phyloP scores from a whole-genome alignment of 2,329 filamentous ascomycete species.

The Leptographium galeiforme region DNA sequence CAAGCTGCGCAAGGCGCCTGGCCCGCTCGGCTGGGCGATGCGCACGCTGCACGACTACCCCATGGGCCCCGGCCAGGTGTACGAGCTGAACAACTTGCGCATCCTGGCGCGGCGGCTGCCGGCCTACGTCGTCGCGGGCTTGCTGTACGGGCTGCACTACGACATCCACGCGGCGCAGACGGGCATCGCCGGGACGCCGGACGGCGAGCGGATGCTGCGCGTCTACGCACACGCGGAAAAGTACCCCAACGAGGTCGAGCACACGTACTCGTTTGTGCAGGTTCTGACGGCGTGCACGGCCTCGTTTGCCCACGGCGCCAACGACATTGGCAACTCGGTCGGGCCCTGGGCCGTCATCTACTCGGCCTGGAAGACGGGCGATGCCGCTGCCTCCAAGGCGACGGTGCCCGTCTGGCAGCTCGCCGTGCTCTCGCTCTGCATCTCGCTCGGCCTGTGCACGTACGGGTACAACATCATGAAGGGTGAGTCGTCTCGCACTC shows the following conservation, averaged over 20 bases:
- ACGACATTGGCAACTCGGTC: slow-evolving; percentile 61
- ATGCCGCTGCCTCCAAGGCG: slow-evolving; percentile 46
- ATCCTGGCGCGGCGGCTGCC: slow-evolving; percentile 52
- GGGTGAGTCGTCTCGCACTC: slow-evolving; percentile 28
- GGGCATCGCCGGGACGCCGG: slow-evolving; percentile 57
- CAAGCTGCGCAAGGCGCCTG: slow-evolving; percentile 46
- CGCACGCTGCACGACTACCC: slow-evolving; percentile 61
- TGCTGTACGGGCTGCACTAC: slow-evolving; percentile 66
- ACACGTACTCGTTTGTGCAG: slow-evolving; percentile 55
- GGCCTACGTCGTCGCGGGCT: slow-evolving; percentile 47
- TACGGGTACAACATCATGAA: slow-evolving; percentile 82
- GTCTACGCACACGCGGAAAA: slow-evolving; percentile 52
- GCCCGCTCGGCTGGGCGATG: slow-evolving; percentile 75
- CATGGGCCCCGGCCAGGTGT: slow-evolving; percentile 57
- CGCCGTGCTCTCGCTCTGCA: slow-evolving; percentile 49
- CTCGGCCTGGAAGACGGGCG: slow-evolving; percentile 50
- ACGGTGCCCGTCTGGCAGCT: slow-evolving; percentile 64
- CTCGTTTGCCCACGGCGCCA: slow-evolving; percentile 64
- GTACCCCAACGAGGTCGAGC: slow-evolving; percentile 58
- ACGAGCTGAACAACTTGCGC: slow-evolving; percentile 60
- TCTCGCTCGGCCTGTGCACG: slow-evolving; percentile 55
- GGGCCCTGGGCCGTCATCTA: slow-evolving; percentile 61
- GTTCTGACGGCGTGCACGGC: slow-evolving; percentile 57
- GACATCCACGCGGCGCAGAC: slow-evolving; percentile 68
- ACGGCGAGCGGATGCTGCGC: slow-evolving; percentile 56